Evolutionary conservation across 768 basidiomycete species (phyloP).

Genomic region (Tricholoma sp.): DNA sequence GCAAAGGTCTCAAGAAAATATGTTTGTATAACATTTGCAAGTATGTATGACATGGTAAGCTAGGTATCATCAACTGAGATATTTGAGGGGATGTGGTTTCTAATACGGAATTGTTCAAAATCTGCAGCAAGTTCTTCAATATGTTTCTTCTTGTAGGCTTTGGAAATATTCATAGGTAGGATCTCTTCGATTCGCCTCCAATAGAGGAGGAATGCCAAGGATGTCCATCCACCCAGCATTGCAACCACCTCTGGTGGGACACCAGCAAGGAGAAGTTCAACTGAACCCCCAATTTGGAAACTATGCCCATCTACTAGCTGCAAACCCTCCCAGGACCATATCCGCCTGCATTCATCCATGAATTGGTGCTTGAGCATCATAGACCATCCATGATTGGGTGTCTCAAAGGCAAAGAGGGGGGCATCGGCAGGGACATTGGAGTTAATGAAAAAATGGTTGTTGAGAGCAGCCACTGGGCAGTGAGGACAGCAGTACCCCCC

Average conservation of each 20-base stretch:
- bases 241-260: constrained; percentile 28
- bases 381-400: background rate
- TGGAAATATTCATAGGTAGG: background rate
- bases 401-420: constrained; percentile 12
- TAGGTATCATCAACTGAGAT: no score
- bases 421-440: background rate
- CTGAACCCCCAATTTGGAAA: constrained; percentile 31
- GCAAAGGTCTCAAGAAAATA: no score
- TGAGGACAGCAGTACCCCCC: constrained; percentile 11
- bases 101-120: no score
- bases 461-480: constrained; percentile 14
- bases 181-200: constrained; percentile 21
- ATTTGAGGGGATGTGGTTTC: no score
- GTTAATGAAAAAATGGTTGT: constrained; percentile 18
- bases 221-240: constrained; percentile 26
- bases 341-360: background rate
- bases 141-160: background rate
- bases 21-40: no score
- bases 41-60: background rate
- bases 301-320: constrained; percentile 13
- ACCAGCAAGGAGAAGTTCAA: constrained; percentile 23
- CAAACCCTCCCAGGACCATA: constrained; percentile 7
- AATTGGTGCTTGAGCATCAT: background rate
- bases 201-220: constrained; percentile 28
- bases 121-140: background rate